A percentile compares a stretch with the other conserved stretches of the same genome.
Evolutionary conservation across 495 filamentous ascomycete species (phyloP).

Genomic region (Parmelia sp.): DNA sequence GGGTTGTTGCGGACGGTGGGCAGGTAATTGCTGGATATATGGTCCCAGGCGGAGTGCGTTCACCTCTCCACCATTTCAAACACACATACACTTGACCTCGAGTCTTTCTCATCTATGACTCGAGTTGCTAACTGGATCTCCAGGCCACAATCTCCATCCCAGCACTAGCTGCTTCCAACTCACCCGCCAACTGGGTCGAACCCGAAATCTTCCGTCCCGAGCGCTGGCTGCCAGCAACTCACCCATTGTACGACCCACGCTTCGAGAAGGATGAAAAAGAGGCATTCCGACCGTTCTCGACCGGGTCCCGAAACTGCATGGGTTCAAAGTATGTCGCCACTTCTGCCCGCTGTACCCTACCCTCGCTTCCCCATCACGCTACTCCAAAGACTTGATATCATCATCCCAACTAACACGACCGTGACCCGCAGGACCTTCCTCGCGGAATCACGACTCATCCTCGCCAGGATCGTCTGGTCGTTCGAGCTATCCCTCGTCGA

Average conservation of each 20-base stretch:
- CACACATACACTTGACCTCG: neutral
- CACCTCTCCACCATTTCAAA: too few relatives aligned
- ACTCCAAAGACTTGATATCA: too few relatives aligned
- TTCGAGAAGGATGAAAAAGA: slow-evolving; percentile 13
- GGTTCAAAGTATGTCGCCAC: slow-evolving; percentile 11
- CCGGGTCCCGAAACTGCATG: slow-evolving; percentile 1
- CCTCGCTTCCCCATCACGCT: neutral
- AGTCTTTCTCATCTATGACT: neutral
- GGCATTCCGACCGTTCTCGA: slow-evolving; percentile 13
- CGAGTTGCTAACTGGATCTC: neutral
- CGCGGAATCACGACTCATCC: slow-evolving; percentile 8
- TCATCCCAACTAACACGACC: neutral
- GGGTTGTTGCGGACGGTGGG: slow-evolving; percentile 35
- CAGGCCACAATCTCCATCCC: slow-evolving; percentile 1
- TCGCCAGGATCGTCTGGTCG: neutral
- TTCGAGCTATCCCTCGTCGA: slow-evolving; percentile 5
- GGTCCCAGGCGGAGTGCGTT: slow-evolving; percentile 9
- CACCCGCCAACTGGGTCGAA: slow-evolving; percentile 1
- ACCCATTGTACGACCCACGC: neutral
- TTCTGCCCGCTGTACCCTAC: neutral
- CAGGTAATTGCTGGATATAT: neutral
- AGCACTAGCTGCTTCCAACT: neutral
- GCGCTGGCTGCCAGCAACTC: neutral
- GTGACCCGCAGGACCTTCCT: neutral
- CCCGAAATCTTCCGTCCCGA: neutral